A percentile compares a stretch with the other conserved stretches of the same genome.
These are phyloP conservation scores for Thalassiosira exigua DNA, from an alignment of 352 stramenopile genomes.

Conservation along the genomic window DNA sequence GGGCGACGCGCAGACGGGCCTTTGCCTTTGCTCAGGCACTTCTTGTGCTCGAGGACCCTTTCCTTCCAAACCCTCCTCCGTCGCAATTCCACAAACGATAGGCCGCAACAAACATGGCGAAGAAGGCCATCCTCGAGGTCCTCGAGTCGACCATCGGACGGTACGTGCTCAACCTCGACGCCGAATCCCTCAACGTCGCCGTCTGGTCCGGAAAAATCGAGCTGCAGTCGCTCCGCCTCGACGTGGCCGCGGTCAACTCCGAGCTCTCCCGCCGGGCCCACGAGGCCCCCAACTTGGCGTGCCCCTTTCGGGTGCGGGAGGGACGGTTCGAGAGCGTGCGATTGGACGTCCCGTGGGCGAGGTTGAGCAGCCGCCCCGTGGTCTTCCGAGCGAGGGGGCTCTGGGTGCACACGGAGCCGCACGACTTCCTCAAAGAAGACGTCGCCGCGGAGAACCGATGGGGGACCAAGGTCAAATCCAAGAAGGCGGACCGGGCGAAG, in stretches of 20 bases:
- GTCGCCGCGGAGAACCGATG: conserved; percentile 10
- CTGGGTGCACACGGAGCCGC: conserved; percentile 66
- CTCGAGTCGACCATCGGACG: conserved; percentile 83
- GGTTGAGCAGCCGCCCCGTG: conserved; percentile 71
- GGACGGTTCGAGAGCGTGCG: conserved; percentile 78
- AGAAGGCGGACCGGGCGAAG: conserved; percentile 1
- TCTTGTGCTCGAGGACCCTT: too few species aligned
- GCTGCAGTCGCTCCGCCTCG: conserved; percentile 74
- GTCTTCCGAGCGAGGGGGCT: conserved; percentile 76
- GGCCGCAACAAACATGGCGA: conserved; percentile 83
- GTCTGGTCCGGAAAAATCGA: conserved; percentile 85
- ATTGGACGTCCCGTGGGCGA: conserved; percentile 82
- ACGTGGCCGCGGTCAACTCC: conserved; percentile 77
- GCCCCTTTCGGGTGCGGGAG: conserved; percentile 69
- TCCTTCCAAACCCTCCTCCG: too few species aligned
- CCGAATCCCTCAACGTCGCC: conserved; percentile 79
- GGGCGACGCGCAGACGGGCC: too few species aligned
- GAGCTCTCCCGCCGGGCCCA: conserved; percentile 69
- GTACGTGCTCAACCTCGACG: conserved; percentile 84
- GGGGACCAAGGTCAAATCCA: neutral
- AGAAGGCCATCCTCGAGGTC: conserved; percentile 83
- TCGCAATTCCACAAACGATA: too few species aligned
- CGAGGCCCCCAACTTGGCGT: conserved; percentile 77
- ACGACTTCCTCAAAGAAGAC: conserved; percentile 66
- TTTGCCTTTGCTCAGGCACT: too few species aligned